A percentile compares a stretch with the other conserved stretches of the same genome.
Evolutionary conservation across 2,329 filamentous ascomycete genomes (phyloP).

Genomic region (Trichoderma asperellum): DNA sequence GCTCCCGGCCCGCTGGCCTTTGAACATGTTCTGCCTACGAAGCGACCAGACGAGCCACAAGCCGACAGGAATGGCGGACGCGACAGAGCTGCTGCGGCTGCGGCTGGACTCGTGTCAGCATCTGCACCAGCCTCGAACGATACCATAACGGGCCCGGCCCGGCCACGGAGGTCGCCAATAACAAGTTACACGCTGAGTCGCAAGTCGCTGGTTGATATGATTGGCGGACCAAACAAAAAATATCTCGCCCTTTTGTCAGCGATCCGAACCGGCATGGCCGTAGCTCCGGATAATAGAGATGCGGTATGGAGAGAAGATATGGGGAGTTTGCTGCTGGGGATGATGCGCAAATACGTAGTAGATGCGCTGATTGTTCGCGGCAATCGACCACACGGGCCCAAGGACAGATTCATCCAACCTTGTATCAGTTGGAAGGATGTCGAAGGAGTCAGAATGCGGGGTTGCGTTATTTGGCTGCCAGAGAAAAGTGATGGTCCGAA

Average conservation of each 20-base stretch:
- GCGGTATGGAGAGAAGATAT: slow-evolving; percentile 55
- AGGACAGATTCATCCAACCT: slow-evolving; percentile 47
- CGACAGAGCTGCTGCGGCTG: background rate
- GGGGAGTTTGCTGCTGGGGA: slow-evolving; percentile 54
- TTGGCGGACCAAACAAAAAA: slow-evolving; percentile 32
- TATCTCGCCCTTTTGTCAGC: slow-evolving; percentile 31
- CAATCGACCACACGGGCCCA: slow-evolving; percentile 30
- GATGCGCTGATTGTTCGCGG: slow-evolving; percentile 47
- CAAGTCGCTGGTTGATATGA: slow-evolving; percentile 38
- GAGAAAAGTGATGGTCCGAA: slow-evolving; percentile 32
- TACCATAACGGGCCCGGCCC: background rate
- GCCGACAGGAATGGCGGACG: background rate
- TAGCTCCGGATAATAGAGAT: slow-evolving; percentile 21
- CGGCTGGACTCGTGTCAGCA: background rate
- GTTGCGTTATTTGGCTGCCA: slow-evolving; percentile 52
- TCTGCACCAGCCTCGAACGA: background rate
- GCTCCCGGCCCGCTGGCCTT: slow-evolving; percentile 52
- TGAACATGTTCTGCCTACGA: slow-evolving; percentile 33
- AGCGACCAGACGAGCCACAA: slow-evolving; percentile 20
- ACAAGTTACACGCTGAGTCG: slow-evolving; percentile 39
- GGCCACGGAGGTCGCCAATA: slow-evolving; percentile 32
- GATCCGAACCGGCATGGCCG: slow-evolving; percentile 38
- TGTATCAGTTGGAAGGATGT: slow-evolving; percentile 52
- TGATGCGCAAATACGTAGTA: slow-evolving; percentile 53
- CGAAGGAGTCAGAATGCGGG: slow-evolving; percentile 45